Base-by-base conservation (phyloP, 2,329 filamentous ascomycete genomes). In the Hymenoscyphus repandus region DNA sequence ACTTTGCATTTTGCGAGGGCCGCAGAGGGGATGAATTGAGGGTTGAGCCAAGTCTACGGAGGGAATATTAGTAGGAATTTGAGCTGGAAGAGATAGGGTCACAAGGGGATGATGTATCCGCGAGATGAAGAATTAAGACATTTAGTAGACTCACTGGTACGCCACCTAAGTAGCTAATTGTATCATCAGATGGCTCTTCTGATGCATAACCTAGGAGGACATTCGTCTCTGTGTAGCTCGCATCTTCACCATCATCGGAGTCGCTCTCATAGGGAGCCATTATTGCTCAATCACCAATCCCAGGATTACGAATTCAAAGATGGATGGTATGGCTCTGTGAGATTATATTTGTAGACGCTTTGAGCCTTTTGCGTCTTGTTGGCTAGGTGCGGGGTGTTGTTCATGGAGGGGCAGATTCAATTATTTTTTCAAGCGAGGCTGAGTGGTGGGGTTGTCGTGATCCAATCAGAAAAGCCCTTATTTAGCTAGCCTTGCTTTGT, bases 191-290 rank as follows among this genome's bases (percentile, higher is more conserved):
- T 37, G 64, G 47, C 49, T 95, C 88, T 65, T 84, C 83, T 1
- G 88, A 87, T 2, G 90, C 88, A 68, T 95, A 99, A 4, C 93
- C 93, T 11, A 99, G 78, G 1, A 96, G 80, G 2, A 96, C 90
- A 58, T 87, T 89, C 6, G 93, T 97, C 68, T 89, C 85, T 15
- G 83, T 86, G 55, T 82, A 90, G 42, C 82, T 78, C 15, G 81
- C 79, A 12, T 82, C 77, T 50, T 82, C 84, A 39, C 81, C 87
- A 34, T 74, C 72, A 0, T 88, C 92, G 1, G 85, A 90, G 62
- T 96, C 91, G 66, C 88, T 95, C 62, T 96, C 90, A 72, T 95
- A 95, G 13, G 82, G 76, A 51, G 85, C 76, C 87, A 90, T 91
- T 13, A 5, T 4, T 43, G 30, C 33, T n/a, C 38, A 15, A 17